phyloP scores from a whole-genome alignment of 306 rosid species.

The Acacia acuminata region DNA sequence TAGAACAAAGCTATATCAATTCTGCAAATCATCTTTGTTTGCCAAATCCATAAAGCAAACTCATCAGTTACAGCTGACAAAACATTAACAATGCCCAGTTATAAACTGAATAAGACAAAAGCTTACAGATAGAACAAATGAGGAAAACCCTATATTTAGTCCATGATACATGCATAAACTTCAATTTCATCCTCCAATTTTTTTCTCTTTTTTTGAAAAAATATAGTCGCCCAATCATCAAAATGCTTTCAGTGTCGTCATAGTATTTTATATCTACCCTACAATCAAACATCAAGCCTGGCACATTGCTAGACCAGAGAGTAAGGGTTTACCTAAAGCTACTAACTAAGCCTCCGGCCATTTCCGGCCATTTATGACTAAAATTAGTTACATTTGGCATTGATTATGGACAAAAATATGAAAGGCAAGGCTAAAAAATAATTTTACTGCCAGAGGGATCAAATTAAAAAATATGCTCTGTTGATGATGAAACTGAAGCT shows the following conservation, averaged over 20 bases:
- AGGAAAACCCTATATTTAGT: not conserved
- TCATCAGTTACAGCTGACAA: constrained; percentile 2
- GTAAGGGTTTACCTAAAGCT: not conserved
- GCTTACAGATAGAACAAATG: not conserved
- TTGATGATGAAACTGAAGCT: not conserved
- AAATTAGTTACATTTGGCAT: not conserved
- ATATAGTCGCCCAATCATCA: not conserved
- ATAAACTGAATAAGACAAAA: constrained; percentile 5
- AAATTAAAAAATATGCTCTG: not conserved
- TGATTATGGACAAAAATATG: not conserved
- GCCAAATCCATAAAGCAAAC: constrained; percentile 23
- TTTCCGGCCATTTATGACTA: not conserved
- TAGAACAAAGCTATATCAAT: constrained; percentile 22
- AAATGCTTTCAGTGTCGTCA: not conserved
- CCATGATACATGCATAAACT: not conserved
- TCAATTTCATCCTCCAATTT: not conserved
- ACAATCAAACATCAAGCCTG: not conserved
- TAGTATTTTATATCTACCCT: not conserved
- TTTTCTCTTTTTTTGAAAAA: not conserved
- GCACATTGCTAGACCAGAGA: not conserved
- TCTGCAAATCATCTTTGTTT: constrained; percentile 14
- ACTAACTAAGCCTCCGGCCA: not conserved
- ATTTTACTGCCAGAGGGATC: not conserved
- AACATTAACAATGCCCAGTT: constrained; percentile 25
- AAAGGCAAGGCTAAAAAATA: not conserved